phyloP scores from a whole-genome alignment of 768 basidiomycete genomes.

The Boletus pseudopeckii region DNA sequence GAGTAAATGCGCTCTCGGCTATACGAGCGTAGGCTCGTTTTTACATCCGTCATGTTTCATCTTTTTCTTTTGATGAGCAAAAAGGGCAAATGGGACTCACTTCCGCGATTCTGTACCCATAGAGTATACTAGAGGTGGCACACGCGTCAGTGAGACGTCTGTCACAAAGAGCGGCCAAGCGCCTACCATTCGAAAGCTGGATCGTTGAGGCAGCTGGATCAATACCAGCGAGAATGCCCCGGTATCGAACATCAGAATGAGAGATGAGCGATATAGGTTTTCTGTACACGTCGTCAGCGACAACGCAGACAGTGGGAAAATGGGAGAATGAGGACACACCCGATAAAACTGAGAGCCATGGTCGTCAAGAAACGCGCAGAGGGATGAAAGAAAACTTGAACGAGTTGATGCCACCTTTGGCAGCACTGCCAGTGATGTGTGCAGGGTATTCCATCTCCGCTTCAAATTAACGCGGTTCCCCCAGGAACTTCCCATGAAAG shows the following conservation, averaged over 20 bases:
- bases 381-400: constrained; percentile 19
- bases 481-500: not conserved
- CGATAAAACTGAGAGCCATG: constrained; percentile 77
- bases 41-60: constrained; percentile 43
- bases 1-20: constrained; percentile 44
- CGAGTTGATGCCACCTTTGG: constrained; percentile 8
- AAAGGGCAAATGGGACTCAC: constrained; percentile 38
- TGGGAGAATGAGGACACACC: constrained; percentile 38
- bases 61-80: too few relatives aligned
- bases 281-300: constrained; percentile 38
- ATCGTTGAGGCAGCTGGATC: constrained; percentile 85
- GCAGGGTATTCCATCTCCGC: constrained; percentile 27
- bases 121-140: constrained; percentile 55
- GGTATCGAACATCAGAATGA: constrained; percentile 87
- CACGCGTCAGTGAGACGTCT: not conserved
- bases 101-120: constrained; percentile 87
- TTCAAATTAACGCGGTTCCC: constrained; percentile 9
- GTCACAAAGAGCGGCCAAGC: constrained; percentile 1
- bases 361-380: constrained; percentile 15
- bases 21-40: constrained; percentile 34
- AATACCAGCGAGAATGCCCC: constrained; percentile 83
- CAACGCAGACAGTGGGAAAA: not conserved
- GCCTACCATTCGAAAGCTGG: constrained; percentile 77
- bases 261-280: constrained; percentile 89
- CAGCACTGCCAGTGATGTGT: constrained; percentile 8